Conservation (phyloP, 192 early-diverging fungal genomes). For the Coemansia sp. region DNA sequence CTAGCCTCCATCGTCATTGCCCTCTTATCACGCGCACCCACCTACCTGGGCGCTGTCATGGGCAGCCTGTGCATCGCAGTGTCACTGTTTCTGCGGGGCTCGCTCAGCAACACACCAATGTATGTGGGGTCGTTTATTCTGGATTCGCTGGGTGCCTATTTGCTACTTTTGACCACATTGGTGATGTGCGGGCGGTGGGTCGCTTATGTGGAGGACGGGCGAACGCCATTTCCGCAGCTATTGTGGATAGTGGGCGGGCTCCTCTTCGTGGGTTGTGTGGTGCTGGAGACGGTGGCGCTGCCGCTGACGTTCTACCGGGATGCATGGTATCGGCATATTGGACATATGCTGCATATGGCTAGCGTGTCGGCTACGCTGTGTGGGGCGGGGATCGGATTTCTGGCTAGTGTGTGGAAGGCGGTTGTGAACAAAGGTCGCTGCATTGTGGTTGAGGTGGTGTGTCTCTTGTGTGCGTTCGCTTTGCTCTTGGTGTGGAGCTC, state of each 20-base stretch:
- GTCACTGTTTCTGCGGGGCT: slow-evolving; percentile 35
- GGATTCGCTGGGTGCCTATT: slow-evolving; percentile 15
- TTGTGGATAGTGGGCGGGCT: not conserved
- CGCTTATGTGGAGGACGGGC: not conserved
- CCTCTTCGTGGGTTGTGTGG: not conserved
- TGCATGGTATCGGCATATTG: slow-evolving; percentile 6
- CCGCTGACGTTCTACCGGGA: slow-evolving; percentile 8
- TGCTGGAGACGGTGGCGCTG: slow-evolving; percentile 21
- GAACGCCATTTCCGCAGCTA: not conserved
- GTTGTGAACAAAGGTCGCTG: not conserved
- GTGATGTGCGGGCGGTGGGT: slow-evolving; percentile 24
- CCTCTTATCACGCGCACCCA: not conserved
- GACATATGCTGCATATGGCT: slow-evolving; percentile 14
- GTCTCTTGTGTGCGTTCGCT: slow-evolving; percentile 10
- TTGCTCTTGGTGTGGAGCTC: slow-evolving; percentile 27
- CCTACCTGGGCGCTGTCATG: slow-evolving; percentile 1
- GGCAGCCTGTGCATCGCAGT: slow-evolving; percentile 11
- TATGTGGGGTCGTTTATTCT: slow-evolving; percentile 21
- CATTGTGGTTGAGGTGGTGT: not conserved
- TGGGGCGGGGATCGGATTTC: slow-evolving; percentile 11
- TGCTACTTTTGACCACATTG: slow-evolving; percentile 7
- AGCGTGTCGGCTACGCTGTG: slow-evolving; percentile 10
- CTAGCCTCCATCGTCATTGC: slow-evolving; percentile 4
- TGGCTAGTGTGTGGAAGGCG: slow-evolving; percentile 15
- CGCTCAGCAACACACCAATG: slow-evolving; percentile 9